Percentiles rank a stretch among this genome's conserved stretches.
phyloP scores from a whole-genome alignment of 2,329 filamentous ascomycete genomes.

The Pseudogymnoascus sp. region DNA sequence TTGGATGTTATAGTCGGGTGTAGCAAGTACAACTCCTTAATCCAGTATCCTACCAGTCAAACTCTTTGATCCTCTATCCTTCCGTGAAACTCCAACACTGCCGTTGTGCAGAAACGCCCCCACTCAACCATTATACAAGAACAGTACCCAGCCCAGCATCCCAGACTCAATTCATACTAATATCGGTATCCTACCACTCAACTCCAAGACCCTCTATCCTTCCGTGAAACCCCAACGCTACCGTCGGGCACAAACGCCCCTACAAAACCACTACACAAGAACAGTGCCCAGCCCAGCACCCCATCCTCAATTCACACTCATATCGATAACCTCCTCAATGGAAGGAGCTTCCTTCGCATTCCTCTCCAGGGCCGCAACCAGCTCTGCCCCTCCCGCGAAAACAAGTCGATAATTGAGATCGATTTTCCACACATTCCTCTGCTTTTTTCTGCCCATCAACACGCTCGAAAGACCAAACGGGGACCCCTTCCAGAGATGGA shows the following conservation, averaged over 20 bases:
- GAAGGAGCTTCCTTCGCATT: background rate
- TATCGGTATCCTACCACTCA: background rate
- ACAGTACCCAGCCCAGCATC: background rate
- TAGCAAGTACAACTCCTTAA: constrained; percentile 4
- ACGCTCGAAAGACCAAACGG: background rate
- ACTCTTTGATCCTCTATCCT: background rate
- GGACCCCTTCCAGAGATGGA: background rate
- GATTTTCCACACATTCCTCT: background rate
- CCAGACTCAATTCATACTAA: too few species aligned
- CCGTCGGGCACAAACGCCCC: background rate
- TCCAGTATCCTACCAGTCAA: too few species aligned
- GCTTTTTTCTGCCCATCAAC: background rate
- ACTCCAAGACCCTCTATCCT: background rate
- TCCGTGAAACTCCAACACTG: background rate
- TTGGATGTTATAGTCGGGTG: constrained; percentile 13
- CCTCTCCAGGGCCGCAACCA: background rate
- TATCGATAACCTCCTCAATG: background rate
- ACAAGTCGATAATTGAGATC: background rate
- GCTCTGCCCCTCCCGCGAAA: background rate
- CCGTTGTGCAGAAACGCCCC: background rate
- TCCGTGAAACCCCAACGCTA: background rate
- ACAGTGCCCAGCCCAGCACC: background rate
- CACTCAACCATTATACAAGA: background rate
- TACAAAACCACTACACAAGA: background rate
- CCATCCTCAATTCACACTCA: background rate